Percentiles rank a stretch among this genome's conserved stretches.
Conservation (phyloP, 202 grass and related monocot genomes). For the Tripidium arundinaceum region DNA sequence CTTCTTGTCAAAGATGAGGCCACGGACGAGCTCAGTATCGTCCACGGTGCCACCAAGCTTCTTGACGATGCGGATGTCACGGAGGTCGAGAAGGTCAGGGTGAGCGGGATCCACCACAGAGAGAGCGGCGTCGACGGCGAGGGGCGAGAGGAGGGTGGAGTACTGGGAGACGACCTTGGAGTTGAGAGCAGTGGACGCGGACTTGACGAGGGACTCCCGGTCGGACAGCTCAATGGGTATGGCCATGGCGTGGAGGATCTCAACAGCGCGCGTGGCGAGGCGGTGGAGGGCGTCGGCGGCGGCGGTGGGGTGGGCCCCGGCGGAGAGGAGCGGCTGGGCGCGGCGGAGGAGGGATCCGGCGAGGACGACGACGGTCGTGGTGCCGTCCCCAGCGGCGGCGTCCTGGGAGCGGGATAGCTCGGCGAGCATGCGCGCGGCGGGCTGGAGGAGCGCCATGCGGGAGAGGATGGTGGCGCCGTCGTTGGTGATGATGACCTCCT, state of each 20-base stretch:
- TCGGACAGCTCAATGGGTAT: slow-evolving; percentile 75
- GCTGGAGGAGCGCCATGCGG: slow-evolving; percentile 78
- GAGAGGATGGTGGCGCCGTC: slow-evolving; percentile 90
- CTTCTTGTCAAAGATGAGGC: slow-evolving; percentile 92
- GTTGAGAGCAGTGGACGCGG: slow-evolving; percentile 80
- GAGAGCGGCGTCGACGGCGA: slow-evolving; percentile 79
- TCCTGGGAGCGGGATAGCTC: slow-evolving; percentile 93
- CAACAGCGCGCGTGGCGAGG: slow-evolving; percentile 61
- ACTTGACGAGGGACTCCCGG: slow-evolving; percentile 77
- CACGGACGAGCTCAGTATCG: slow-evolving; percentile 70
- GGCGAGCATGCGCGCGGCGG: slow-evolving; percentile 85
- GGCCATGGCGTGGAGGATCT: slow-evolving; percentile 67
- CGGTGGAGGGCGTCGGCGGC: slow-evolving; percentile 75
- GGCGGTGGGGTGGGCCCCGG: slow-evolving; percentile 63
- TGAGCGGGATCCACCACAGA: slow-evolving; percentile 80
- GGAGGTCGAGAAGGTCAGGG: slow-evolving; percentile 76
- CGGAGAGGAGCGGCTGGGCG: slow-evolving; percentile 52
- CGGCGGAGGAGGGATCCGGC: slow-evolving; percentile 65
- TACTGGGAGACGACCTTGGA: slow-evolving; percentile 95
- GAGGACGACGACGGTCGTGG: slow-evolving; percentile 79
- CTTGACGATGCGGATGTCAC: slow-evolving; percentile 74
- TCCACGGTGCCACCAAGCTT: slow-evolving; percentile 88
- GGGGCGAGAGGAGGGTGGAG: slow-evolving; percentile 74
- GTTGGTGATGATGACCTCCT: slow-evolving; percentile 84
- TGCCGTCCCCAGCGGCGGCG: slow-evolving; percentile 65